Evolutionary conservation across 345 rosid genomes (phyloP).

Genomic region (Excoecaria agallocha): DNA sequence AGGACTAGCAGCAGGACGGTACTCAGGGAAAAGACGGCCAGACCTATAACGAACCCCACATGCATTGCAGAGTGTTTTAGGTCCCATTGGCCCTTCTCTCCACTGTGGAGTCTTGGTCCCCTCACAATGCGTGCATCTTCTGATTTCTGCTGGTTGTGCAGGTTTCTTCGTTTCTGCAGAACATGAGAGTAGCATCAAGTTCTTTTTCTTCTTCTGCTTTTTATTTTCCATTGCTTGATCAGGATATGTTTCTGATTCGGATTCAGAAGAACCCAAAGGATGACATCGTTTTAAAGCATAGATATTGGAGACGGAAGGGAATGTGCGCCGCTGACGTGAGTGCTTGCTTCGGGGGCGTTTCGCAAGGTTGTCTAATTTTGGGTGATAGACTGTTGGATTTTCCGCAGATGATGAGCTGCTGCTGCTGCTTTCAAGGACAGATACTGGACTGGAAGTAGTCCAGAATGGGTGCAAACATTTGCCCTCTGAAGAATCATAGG

Average conservation of each 20-base stretch:
- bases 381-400: constrained; percentile 29
- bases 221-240: constrained; percentile 12
- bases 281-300: constrained; percentile 3
- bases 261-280: constrained; percentile 16
- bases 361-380: constrained; percentile 36
- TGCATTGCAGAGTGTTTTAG: constrained; percentile 92
- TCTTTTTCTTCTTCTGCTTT: constrained; percentile 33
- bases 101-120: constrained; percentile 84
- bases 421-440: constrained; percentile 67
- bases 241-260: constrained; percentile 10
- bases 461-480: constrained; percentile 44
- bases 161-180: constrained; percentile 26
- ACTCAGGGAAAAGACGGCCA: constrained; percentile 83
- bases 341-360: constrained; percentile 82
- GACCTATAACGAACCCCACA: constrained; percentile 90
- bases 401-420: constrained; percentile 53
- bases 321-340: constrained; percentile 26
- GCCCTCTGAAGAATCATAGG: constrained; percentile 30
- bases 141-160: constrained; percentile 19
- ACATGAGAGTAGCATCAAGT: constrained; percentile 28
- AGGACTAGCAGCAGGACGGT: constrained; percentile 89
- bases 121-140: constrained; percentile 75
- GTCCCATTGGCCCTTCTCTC: constrained; percentile 93
- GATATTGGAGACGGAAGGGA: constrained; percentile 6
- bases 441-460: constrained; percentile 66